A percentile compares a stretch with the other conserved stretches of the same genome.
phyloP scores from a whole-genome alignment of 768 basidiomycete genomes.

The Mycena olivaceomarginata region DNA sequence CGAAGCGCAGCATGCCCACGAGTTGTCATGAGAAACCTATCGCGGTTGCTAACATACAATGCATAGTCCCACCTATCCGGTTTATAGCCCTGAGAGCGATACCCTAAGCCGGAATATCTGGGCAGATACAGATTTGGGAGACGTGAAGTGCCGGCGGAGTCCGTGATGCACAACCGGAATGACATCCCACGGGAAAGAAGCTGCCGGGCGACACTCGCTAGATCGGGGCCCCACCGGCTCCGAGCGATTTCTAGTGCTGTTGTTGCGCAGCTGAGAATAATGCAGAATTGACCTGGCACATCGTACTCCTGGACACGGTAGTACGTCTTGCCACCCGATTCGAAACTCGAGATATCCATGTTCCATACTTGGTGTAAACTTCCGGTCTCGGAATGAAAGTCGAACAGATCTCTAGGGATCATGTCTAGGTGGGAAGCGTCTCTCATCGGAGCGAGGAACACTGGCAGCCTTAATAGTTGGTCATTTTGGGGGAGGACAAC shows the following conservation, averaged over 20 bases:
- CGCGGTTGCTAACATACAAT: too few species aligned
- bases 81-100: background rate
- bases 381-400: background rate
- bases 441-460: background rate
- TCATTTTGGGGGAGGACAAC: background rate
- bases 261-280: background rate
- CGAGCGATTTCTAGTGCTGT: background rate
- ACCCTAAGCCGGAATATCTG: background rate
- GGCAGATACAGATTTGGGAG: background rate
- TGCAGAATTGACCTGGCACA: background rate
- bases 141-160: too few species aligned
- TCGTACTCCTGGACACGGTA: background rate
- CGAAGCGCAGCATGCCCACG: background rate
- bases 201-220: too few species aligned
- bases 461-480: background rate
- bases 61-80: too few species aligned
- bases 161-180: background rate
- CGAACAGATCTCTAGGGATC: background rate
- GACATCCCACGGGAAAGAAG: too few species aligned
- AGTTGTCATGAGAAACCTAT: background rate
- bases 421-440: background rate
- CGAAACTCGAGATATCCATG: background rate
- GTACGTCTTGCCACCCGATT: background rate
- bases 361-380: background rate
- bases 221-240: too few species aligned